Evolutionary conservation across 345 rosid genomes (phyloP).

Genomic region (Nasturtium officinale): DNA sequence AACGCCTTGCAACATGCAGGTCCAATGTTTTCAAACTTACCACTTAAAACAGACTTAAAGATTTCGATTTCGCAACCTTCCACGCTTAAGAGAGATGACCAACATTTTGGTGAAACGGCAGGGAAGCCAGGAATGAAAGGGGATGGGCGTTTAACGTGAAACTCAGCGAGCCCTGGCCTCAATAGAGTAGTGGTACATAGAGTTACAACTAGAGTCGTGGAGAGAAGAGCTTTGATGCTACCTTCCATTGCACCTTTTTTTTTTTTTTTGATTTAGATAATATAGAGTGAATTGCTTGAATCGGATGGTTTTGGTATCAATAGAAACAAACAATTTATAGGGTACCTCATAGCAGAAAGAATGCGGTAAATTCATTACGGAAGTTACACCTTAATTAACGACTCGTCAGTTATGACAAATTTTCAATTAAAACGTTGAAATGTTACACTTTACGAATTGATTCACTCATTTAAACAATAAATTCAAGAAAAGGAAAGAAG

Average conservation of each 20-base stretch:
- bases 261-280: background rate
- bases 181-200: background rate
- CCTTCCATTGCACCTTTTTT: background rate
- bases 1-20: background rate
- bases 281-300: background rate
- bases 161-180: background rate
- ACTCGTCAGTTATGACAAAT: no score
- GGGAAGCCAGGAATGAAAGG: background rate
- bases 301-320: slow-evolving; percentile 1
- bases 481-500: no score
- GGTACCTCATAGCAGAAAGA: no score
- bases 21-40: slow-evolving; percentile 3
- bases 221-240: background rate
- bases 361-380: no score
- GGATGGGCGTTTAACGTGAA: background rate
- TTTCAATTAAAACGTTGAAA: no score
- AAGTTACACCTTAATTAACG: no score
- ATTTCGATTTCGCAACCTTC: slow-evolving; percentile 1
- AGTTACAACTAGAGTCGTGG: background rate
- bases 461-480: no score
- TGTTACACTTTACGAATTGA: no score
- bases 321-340: background rate
- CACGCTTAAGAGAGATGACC: background rate
- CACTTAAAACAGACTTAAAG: background rate
- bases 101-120: background rate